A percentile compares a stretch with the other conserved stretches of the same genome.
Conservation (phyloP, 225 moss, liverwort and hornwort genomes). For the Polytrichum formosum region DNA sequence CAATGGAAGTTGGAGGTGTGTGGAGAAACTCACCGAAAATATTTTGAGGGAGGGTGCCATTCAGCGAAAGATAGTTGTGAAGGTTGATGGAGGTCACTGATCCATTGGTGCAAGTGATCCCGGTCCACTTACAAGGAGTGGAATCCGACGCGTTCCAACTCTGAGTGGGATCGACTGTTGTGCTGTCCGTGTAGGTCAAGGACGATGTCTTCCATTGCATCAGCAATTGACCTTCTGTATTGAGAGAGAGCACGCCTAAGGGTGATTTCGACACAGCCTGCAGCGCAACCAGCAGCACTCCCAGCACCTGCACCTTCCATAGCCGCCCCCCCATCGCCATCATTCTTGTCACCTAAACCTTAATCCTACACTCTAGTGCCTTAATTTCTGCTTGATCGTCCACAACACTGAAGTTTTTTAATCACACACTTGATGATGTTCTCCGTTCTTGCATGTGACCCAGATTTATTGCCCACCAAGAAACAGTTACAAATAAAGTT, state of each 20-base stretch:
- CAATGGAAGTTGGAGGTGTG: neutral
- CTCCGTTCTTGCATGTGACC: no score
- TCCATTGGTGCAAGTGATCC: slow-evolving; percentile 9
- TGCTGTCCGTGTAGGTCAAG: slow-evolving; percentile 1
- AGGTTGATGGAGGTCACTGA: slow-evolving; percentile 16
- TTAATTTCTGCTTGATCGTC: no score
- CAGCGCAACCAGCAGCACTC: neutral
- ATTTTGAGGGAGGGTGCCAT: neutral
- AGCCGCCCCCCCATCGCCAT: neutral
- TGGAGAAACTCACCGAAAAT: slow-evolving; percentile 4
- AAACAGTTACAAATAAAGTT: no score
- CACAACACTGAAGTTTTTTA: no score
- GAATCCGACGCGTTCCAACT: slow-evolving; percentile 16
- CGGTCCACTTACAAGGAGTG: slow-evolving; percentile 20
- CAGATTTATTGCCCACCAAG: no score
- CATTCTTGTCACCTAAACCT: neutral
- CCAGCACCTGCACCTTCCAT: neutral
- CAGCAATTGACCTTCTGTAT: slow-evolving; percentile 18
- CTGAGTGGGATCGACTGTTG: neutral
- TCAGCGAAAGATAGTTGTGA: neutral
- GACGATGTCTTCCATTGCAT: slow-evolving; percentile 12
- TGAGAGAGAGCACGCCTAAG: slow-evolving; percentile 9
- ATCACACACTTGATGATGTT: no score
- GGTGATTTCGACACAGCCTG: neutral
- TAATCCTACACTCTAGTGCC: no score